Percentiles rank a stretch among this genome's conserved stretches.
Conservation (phyloP, 768 basidiomycete genomes). For the Filobasidium wieringae region DNA sequence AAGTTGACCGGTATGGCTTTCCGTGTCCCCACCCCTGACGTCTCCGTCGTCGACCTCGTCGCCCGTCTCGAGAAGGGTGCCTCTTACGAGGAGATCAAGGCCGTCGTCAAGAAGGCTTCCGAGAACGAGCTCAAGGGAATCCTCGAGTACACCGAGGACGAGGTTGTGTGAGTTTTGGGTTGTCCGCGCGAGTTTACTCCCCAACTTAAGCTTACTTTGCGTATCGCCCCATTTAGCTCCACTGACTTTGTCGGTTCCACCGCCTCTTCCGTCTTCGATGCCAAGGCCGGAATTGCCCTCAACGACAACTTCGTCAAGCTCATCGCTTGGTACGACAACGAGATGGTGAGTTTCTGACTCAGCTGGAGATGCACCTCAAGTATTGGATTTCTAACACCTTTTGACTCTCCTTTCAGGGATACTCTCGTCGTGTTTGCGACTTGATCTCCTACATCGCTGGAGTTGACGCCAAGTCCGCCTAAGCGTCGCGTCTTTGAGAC, state of each 20-base stretch:
- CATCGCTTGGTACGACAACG: conserved; percentile 63
- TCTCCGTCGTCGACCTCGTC: conserved; percentile 96
- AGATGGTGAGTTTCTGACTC: too few relatives aligned
- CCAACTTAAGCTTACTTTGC: too few relatives aligned
- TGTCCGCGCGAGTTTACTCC: too few relatives aligned
- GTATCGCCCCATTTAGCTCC: conserved; percentile 41
- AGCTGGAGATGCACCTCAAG: background rate
- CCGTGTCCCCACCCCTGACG: conserved; percentile 93
- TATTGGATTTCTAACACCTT: background rate
- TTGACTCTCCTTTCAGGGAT: too few relatives aligned
- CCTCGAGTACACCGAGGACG: conserved; percentile 72
- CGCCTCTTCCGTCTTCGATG: conserved; percentile 85
- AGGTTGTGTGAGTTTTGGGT: conserved; percentile 48
- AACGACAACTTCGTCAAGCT: conserved; percentile 92
- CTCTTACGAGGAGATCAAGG: conserved; percentile 83
- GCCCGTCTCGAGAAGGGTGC: conserved; percentile 78
- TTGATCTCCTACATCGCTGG: conserved; percentile 68
- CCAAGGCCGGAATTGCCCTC: conserved; percentile 79
- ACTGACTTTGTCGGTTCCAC: conserved; percentile 75
- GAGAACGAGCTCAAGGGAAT: conserved; percentile 47
- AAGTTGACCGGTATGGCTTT: conserved; percentile 93
- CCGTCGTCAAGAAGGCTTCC: conserved; percentile 64
- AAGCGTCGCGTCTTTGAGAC: background rate
- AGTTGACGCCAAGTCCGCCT: conserved; percentile 47
- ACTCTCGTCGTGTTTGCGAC: conserved; percentile 86